These are phyloP conservation scores for Citrus sp. DNA, from an alignment of 345 rosid species.

Conservation along the genomic window DNA sequence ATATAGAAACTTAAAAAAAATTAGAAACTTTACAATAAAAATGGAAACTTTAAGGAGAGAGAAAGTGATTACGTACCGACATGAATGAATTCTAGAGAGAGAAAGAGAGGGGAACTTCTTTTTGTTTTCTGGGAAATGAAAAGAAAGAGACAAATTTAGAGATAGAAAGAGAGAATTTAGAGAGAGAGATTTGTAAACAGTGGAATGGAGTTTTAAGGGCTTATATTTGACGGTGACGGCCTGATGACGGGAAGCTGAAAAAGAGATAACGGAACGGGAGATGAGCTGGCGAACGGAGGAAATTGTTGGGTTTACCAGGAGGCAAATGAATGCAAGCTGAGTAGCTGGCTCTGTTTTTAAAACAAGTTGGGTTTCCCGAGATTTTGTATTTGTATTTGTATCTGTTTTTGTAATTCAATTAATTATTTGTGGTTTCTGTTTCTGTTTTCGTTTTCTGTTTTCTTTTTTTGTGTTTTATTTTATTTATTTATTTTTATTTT, in stretches of 20 bases:
- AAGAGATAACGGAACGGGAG: constrained; percentile 23
- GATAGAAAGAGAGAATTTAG: constrained; percentile 17
- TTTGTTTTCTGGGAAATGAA: neutral
- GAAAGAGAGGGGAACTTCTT: constrained; percentile 13
- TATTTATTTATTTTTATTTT: no score
- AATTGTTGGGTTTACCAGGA: constrained; percentile 31
- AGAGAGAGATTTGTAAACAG: neutral
- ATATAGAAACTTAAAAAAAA: neutral
- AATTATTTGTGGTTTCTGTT: neutral
- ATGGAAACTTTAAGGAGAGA: constrained; percentile 5
- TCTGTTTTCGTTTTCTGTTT: neutral
- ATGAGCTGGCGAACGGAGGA: constrained; percentile 53
- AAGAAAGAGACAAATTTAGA: constrained; percentile 9
- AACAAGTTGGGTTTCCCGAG: neutral
- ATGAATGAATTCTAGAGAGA: constrained; percentile 34
- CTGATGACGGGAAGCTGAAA: neutral
- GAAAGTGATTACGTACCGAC: constrained; percentile 50
- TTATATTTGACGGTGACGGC: constrained; percentile 25
- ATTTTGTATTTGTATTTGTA: neutral
- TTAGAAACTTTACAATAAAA: constrained; percentile 4
- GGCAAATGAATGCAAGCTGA: constrained; percentile 24
- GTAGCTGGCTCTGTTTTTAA: constrained; percentile 47
- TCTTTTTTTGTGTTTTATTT: no score
- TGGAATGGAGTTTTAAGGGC: neutral
- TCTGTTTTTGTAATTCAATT: neutral